phyloP scores from a whole-genome alignment of 2,329 filamentous ascomycete species.

The Pseudogymnoascus sp. region DNA sequence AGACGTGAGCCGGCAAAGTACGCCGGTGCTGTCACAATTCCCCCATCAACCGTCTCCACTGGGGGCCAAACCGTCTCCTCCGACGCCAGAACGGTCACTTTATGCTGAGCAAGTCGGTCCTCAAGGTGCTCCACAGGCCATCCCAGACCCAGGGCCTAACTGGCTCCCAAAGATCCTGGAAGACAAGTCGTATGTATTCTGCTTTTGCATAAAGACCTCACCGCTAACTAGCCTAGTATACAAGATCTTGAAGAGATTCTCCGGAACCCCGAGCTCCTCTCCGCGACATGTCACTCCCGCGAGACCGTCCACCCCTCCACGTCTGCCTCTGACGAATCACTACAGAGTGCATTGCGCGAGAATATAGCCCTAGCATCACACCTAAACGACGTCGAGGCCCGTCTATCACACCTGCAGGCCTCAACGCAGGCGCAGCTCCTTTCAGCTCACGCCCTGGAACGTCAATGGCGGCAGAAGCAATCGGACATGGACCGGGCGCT shows the following conservation, averaged over 20 bases:
- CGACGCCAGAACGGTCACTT: neutral
- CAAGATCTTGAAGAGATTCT: conserved; percentile 68
- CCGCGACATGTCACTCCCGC: conserved; percentile 62
- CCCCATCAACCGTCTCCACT: conserved; percentile 23
- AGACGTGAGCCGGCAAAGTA: conserved; percentile 58
- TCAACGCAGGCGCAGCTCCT: conserved; percentile 74
- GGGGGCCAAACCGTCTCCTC: conserved; percentile 28
- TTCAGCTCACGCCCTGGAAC: conserved; percentile 74
- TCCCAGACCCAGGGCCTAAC: conserved; percentile 55
- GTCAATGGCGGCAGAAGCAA: conserved; percentile 87
- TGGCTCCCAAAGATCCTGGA: conserved; percentile 73
- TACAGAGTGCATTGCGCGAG: conserved; percentile 57
- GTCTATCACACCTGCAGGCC: conserved; percentile 53
- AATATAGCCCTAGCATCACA: conserved; percentile 64
- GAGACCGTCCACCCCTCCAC: conserved; percentile 65
- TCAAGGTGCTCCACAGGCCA: conserved; percentile 21
- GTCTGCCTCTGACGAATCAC: conserved; percentile 51
- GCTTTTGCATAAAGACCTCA: conserved; percentile 14
- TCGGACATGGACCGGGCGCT: conserved; percentile 80
- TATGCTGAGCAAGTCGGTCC: conserved; percentile 2
- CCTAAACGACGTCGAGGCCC: conserved; percentile 51
- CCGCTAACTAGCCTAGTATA: conserved; percentile 45
- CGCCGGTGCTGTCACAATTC: conserved; percentile 34
- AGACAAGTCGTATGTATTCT: conserved; percentile 65
- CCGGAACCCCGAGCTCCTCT: conserved; percentile 56